Base-by-base conservation (phyloP, 257 asterid genomes). In the Penstemon barbatus region DNA sequence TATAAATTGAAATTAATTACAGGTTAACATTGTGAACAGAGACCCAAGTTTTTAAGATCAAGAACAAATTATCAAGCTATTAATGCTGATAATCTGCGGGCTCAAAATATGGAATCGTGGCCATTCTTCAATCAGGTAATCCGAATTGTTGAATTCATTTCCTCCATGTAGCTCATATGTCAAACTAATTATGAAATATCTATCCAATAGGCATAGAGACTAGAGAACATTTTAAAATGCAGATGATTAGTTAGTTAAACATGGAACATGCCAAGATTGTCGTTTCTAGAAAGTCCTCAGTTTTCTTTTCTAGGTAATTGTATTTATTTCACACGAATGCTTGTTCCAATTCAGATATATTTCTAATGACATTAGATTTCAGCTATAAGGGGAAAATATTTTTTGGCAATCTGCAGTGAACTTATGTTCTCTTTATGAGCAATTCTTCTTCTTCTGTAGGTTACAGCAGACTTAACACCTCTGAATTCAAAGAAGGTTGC, bases 41-140 rank as follows among this genome's bases (percentile, higher is more conserved):
- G 96, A 62, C 97, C 96, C 5, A 87, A 89, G 80, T 69, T 87
- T 50, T 71, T 91, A 53, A 86, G 96, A 72, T 80, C 96, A 6
- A 73, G 62, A 73, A 53, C 61, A 19, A 91, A 85, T 76, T 87
- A 78, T 74, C 96, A 91, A 83, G 96, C 85, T 42, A 87, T 91
- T 75, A 89, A 91, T 65, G 80, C 71, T 40, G 96, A 91, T 64
- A 81, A 79, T 6, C 96, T 91, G 70, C 88, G 96, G 68, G 96
- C 96, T 48, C 96, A 91, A 67, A 91, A 91, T 60, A 73, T 89
- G 94, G 96, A 89, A 71, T 78, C 94, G 0, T 79, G 76, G 56
- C 96, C 96, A 11, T 87, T 87, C 77, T 91, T 91, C 82, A 91
- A 89, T 80, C 98, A 91, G 89, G 96, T 81, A 68, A 48, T 18